These are phyloP conservation scores for Pyrenophora teres DNA, from an alignment of 2,329 filamentous ascomycete genomes.

Conservation along the genomic window DNA sequence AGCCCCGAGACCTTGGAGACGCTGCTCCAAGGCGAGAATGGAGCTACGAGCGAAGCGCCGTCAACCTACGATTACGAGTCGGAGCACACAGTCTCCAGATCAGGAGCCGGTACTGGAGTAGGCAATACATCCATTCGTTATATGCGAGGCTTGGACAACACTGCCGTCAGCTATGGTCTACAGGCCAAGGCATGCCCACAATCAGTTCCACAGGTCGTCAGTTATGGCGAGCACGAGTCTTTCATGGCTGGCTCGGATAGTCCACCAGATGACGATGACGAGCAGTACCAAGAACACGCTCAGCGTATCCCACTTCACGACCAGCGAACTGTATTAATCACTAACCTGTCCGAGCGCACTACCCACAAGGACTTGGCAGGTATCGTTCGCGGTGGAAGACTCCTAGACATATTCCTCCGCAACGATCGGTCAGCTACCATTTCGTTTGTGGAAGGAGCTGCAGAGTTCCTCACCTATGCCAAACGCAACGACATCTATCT, in stretches of 20 bases:
- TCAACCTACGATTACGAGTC: constrained; percentile 20
- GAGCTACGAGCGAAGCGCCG: constrained; percentile 18
- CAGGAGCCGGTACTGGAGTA: constrained; percentile 14
- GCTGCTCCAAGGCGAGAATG: constrained; percentile 44
- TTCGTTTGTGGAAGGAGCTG: constrained; percentile 68
- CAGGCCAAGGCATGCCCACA: constrained; percentile 17
- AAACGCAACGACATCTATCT: constrained; percentile 71
- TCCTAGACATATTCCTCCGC: constrained; percentile 71
- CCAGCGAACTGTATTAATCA: constrained; percentile 65
- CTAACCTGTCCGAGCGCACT: constrained; percentile 64
- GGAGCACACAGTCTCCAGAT: constrained; percentile 18
- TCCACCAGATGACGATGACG: constrained; percentile 14
- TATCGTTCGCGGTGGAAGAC: constrained; percentile 69
- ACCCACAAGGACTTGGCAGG: constrained; percentile 69
- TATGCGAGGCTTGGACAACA: constrained; percentile 25
- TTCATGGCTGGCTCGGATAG: constrained; percentile 15
- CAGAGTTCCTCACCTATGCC: constrained; percentile 66
- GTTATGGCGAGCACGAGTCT: constrained; percentile 25
- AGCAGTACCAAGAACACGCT: constrained; percentile 3
- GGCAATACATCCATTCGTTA: constrained; percentile 9
- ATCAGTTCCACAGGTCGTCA: constrained; percentile 20
- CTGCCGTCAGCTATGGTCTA: constrained; percentile 23
- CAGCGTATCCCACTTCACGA: constrained; percentile 30
- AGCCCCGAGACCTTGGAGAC: constrained; percentile 56
- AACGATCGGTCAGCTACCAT: constrained; percentile 66